Evolutionary conservation across 768 basidiomycete genomes (phyloP).

Genomic region (Trametes cubensis): DNA sequence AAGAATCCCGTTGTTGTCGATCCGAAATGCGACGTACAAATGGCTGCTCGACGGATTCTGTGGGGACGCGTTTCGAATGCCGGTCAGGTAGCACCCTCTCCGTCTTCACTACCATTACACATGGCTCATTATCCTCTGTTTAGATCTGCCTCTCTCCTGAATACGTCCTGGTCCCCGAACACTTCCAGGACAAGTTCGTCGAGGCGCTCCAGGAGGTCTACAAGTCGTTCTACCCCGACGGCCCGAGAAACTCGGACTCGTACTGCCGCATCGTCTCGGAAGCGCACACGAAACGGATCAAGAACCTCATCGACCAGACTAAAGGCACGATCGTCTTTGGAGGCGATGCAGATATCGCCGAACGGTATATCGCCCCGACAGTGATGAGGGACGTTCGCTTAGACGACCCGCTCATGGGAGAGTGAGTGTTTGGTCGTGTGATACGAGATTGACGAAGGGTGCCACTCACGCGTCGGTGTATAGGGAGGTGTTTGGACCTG

Average conservation of each 20-base stretch:
- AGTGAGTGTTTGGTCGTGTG: slow-evolving; percentile 47
- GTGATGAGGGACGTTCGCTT: slow-evolving; percentile 61
- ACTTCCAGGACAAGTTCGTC: slow-evolving; percentile 41
- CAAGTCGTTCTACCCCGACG: slow-evolving; percentile 54
- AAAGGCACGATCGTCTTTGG: slow-evolving; percentile 70
- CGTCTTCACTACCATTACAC: neutral
- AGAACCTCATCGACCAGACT: slow-evolving; percentile 60
- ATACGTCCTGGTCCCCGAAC: slow-evolving; percentile 49
- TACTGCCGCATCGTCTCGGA: slow-evolving; percentile 55
- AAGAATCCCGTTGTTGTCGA: slow-evolving; percentile 70
- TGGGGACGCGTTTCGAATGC: slow-evolving; percentile 80
- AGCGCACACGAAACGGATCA: slow-evolving; percentile 58
- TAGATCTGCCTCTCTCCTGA: slow-evolving; percentile 72
- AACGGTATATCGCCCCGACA: slow-evolving; percentile 70
- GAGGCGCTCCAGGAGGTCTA: slow-evolving; percentile 46
- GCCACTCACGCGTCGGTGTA: neutral
- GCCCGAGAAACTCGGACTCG: slow-evolving; percentile 43
- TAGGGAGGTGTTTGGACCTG: slow-evolving; percentile 85
- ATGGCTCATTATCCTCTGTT: neutral
- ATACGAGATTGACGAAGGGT: neutral
- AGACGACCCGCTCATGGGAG: slow-evolving; percentile 76
- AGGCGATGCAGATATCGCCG: slow-evolving; percentile 57
- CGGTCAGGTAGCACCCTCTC: slow-evolving; percentile 60
- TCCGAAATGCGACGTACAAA: slow-evolving; percentile 61
- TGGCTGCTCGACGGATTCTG: slow-evolving; percentile 66